These are phyloP conservation scores for Monosporascus sp. DNA, from an alignment of 2,329 filamentous ascomycete genomes.

Conservation along the genomic window DNA sequence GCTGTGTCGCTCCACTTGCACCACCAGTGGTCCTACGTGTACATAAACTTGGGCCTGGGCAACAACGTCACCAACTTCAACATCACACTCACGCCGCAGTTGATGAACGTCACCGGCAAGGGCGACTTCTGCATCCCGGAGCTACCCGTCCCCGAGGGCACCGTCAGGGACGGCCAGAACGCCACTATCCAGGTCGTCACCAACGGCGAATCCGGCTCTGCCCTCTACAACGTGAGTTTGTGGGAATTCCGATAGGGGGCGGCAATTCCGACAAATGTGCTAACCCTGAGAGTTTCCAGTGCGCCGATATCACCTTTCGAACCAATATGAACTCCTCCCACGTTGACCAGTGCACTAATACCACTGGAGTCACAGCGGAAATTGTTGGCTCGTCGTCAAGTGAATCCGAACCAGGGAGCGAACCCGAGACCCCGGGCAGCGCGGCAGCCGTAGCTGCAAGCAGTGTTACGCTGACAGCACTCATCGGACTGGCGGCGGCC, in stretches of 20 bases:
- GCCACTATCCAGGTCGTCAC: slow-evolving; percentile 68
- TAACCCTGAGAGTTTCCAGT: slow-evolving; percentile 37
- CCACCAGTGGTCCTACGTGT: slow-evolving; percentile 49
- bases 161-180: slow-evolving; percentile 53
- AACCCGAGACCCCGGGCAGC: slow-evolving; percentile 9
- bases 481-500: slow-evolving; percentile 32
- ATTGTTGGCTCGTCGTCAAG: background rate
- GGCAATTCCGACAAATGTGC: background rate
- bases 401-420: background rate
- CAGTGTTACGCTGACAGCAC: slow-evolving; percentile 26
- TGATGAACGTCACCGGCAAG: slow-evolving; percentile 53
- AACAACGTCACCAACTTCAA: slow-evolving; percentile 59
- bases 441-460: slow-evolving; percentile 13
- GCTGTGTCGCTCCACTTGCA: slow-evolving; percentile 44
- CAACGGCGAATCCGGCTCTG: slow-evolving; percentile 50
- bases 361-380: slow-evolving; percentile 40
- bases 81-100: slow-evolving; percentile 57
- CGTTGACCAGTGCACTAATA: slow-evolving; percentile 49
- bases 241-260: slow-evolving; percentile 5
- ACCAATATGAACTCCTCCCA: slow-evolving; percentile 29
- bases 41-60: slow-evolving; percentile 49
- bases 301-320: slow-evolving; percentile 68
- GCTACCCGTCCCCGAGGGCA: slow-evolving; percentile 47
- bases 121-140: slow-evolving; percentile 63
- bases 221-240: slow-evolving; percentile 60